Evolutionary conservation across 176 grass and related monocot genomes (phyloP).

Genomic region (Lolium rigidum): DNA sequence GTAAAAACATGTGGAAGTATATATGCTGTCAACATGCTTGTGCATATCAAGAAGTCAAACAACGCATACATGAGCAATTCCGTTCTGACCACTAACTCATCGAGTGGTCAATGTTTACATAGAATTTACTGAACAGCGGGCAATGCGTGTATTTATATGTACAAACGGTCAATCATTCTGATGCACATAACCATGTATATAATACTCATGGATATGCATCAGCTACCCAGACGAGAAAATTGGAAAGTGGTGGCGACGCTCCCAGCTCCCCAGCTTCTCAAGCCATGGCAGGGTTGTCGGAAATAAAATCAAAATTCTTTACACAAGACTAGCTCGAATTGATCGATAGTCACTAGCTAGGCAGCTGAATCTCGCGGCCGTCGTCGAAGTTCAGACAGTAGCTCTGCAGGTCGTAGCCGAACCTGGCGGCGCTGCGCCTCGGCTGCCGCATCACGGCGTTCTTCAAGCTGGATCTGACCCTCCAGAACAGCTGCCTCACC

Average conservation of each 20-base stretch:
- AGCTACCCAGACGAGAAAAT: background rate
- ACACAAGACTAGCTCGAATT: background rate
- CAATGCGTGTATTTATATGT: background rate
- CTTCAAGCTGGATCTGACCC: conserved; percentile 29
- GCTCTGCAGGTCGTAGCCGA: conserved; percentile 38
- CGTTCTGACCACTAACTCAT: background rate
- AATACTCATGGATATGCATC: no score
- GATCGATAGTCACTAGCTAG: background rate
- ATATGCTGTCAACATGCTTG: no score
- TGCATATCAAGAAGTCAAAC: background rate
- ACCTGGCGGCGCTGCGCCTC: background rate
- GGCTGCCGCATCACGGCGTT: background rate
- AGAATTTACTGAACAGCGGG: background rate
- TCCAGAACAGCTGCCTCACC: conserved; percentile 45
- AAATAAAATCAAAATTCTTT: background rate
- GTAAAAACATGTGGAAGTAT: no score
- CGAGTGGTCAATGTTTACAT: background rate
- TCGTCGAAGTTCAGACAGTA: conserved; percentile 53
- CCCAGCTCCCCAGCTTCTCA: background rate
- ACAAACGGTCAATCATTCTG: no score
- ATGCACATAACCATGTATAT: no score
- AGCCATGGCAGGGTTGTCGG: background rate
- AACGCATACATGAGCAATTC: background rate
- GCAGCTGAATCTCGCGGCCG: conserved; percentile 7
- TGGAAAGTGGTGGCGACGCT: background rate